phyloP scores from a whole-genome alignment of 2,329 filamentous ascomycete genomes.

The Penicillium nordicum region DNA sequence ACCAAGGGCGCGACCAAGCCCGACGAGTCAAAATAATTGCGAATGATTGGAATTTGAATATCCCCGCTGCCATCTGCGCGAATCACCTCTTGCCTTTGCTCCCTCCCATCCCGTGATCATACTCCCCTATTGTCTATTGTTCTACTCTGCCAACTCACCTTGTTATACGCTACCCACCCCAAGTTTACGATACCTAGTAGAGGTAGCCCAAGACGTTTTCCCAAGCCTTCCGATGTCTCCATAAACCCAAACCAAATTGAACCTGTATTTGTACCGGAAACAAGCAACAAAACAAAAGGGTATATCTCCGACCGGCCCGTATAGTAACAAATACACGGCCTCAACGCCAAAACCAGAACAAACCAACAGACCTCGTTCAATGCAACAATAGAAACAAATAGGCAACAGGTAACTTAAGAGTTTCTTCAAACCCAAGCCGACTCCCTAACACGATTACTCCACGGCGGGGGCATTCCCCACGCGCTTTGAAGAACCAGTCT shows the following conservation, averaged over 20 bases:
- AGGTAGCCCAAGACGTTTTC: constrained; percentile 2
- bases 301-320: constrained; percentile 15
- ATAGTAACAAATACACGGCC: background rate
- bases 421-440: background rate
- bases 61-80: background rate
- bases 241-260: constrained; percentile 6
- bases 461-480: constrained; percentile 21
- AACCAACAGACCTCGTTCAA: background rate
- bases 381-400: background rate
- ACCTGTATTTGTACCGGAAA: constrained; percentile 8
- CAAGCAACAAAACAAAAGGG: constrained; percentile 12
- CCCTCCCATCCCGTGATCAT: background rate
- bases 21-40: constrained; percentile 27
- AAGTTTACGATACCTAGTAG: constrained; percentile 10
- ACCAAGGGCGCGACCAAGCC: constrained; percentile 20
- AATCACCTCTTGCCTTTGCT: background rate
- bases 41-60: constrained; percentile 1
- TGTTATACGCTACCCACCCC: constrained; percentile 1
- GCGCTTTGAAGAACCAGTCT: constrained; percentile 31
- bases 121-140: background rate
- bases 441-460: constrained; percentile 7
- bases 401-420: too few relatives aligned
- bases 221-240: background rate
- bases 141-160: background rate
- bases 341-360: constrained; percentile 14